Conservation (phyloP, 352 stramenopile genomes). For the Phytophthora macrochlamydospora region DNA sequence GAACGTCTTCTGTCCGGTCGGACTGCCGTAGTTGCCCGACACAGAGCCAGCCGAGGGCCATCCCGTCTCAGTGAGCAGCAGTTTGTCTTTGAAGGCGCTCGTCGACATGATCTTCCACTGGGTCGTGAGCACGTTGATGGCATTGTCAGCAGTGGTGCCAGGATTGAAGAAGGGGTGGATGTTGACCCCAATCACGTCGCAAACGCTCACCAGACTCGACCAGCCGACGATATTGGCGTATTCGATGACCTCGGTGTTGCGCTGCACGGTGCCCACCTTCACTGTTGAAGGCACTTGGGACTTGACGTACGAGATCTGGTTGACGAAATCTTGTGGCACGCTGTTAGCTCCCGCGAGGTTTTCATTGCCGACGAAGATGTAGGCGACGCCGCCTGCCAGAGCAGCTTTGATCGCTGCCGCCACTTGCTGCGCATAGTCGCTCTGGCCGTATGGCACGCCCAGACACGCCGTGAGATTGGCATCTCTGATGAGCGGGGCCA, state of each 20-base stretch:
- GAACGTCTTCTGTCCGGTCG: slow-evolving; percentile 32
- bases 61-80: slow-evolving; percentile 56
- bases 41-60: slow-evolving; percentile 45
- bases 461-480: slow-evolving; percentile 43
- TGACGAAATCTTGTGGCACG: slow-evolving; percentile 41
- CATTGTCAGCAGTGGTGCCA: slow-evolving; percentile 23
- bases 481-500: slow-evolving; percentile 42
- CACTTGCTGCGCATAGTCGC: slow-evolving; percentile 43
- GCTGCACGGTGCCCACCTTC: slow-evolving; percentile 71
- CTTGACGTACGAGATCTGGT: slow-evolving; percentile 51
- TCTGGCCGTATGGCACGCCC: slow-evolving; percentile 51
- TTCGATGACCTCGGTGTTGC: slow-evolving; percentile 59
- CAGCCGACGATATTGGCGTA: slow-evolving; percentile 28
- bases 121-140: slow-evolving; percentile 43
- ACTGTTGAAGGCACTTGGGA: slow-evolving; percentile 40
- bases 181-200: slow-evolving; percentile 61
- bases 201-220: slow-evolving; percentile 34
- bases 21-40: slow-evolving; percentile 32
- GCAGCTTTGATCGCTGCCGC: slow-evolving; percentile 42
- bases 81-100: slow-evolving; percentile 41
- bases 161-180: slow-evolving; percentile 56
- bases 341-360: slow-evolving; percentile 38
- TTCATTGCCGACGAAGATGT: slow-evolving; percentile 75
- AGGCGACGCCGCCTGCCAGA: slow-evolving; percentile 43
- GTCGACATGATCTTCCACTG: slow-evolving; percentile 40